Percentiles rank a stretch among this genome's conserved stretches.
Evolutionary conservation across 306 rosid genomes (phyloP).

Genomic region (Fagus crenata): DNA sequence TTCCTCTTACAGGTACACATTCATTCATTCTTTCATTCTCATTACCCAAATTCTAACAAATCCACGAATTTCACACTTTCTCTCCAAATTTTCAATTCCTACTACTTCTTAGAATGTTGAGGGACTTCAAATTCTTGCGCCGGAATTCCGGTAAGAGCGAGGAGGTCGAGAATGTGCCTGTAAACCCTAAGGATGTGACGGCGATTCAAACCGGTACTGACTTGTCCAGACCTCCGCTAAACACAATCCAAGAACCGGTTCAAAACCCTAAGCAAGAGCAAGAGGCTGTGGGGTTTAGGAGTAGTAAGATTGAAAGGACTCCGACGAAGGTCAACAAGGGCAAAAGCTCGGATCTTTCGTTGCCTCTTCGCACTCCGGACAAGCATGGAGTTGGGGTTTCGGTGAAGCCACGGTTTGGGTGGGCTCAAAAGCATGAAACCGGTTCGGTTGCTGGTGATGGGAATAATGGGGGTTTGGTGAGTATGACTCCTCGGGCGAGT

Average conservation of each 20-base stretch:
- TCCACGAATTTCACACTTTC: not conserved
- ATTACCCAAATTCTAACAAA: not conserved
- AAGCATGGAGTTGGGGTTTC: constrained; percentile 49
- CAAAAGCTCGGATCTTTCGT: constrained; percentile 47
- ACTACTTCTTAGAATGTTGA: constrained; percentile 58
- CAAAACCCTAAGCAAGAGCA: constrained; percentile 39
- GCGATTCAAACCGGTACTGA: constrained; percentile 40
- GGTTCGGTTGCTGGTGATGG: constrained; percentile 39
- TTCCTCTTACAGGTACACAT: constrained; percentile 65
- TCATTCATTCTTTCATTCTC: not conserved
- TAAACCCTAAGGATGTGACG: constrained; percentile 45
- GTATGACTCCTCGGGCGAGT: constrained; percentile 57
- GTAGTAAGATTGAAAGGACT: constrained; percentile 53
- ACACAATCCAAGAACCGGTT: constrained; percentile 64
- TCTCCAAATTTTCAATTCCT: not conserved
- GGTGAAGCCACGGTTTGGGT: constrained; percentile 55
- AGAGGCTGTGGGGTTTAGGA: constrained; percentile 35
- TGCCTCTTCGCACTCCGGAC: constrained; percentile 82
- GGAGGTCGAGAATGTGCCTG: constrained; percentile 68
- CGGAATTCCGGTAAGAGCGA: constrained; percentile 58
- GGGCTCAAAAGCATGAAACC: constrained; percentile 68
- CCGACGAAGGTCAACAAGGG: constrained; percentile 64
- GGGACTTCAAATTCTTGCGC: constrained; percentile 70
- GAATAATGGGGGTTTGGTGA: constrained; percentile 44
- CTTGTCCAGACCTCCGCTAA: constrained; percentile 63